Base-by-base conservation (phyloP, 2,329 filamentous ascomycete species). In the Trichophyton mentagrophytes region DNA sequence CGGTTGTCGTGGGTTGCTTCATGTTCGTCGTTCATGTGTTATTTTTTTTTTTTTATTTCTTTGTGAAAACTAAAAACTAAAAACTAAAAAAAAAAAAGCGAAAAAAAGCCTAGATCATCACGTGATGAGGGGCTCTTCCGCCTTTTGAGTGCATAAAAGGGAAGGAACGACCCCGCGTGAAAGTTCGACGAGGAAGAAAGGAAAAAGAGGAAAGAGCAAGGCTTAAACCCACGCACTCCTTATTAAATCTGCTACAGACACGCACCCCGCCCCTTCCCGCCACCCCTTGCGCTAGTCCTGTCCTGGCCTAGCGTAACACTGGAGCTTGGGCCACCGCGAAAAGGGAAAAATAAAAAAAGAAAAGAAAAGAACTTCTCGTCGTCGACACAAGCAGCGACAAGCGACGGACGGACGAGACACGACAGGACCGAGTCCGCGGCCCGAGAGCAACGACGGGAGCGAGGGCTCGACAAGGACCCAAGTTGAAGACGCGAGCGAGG, bases 301-400 rank as follows among this genome's bases (percentile, higher is more conserved):
- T 33, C 27, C 27, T 4, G n/a, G 49, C 13, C 6, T 30, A 53
- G 25, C 22, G 22, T n/a, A 15, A 51, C 17, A 8, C 17, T 9
- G 49, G 38, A 57, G 55, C 55, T 57, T 57, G 55, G 55, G 55
- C 55, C 55, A 57, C 25, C 49, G 49, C 13, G 49, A 11, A 20
- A 9, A 7, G 40, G 11, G 13, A 20, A 9, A 8, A 22, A 51
- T 4, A 22, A 17, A 22, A 51, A 15, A 22, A 5, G 15, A 22
- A 53, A 53, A 4, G 33, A 53, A 38, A 38, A 38, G 33, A 38
- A 38, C 33, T 38, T 38, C 11, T 38, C 11, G 33, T 38, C 33
- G 9, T 13, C 7, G 27, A 53, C 9, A 53, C 8, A 22, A 22
- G 15, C 47, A 15, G 3, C 46, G 22, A 33, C 22, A 33, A 53